Conservation (phyloP, 73 alveolate species). For the Tetrahymena elliotti region DNA sequence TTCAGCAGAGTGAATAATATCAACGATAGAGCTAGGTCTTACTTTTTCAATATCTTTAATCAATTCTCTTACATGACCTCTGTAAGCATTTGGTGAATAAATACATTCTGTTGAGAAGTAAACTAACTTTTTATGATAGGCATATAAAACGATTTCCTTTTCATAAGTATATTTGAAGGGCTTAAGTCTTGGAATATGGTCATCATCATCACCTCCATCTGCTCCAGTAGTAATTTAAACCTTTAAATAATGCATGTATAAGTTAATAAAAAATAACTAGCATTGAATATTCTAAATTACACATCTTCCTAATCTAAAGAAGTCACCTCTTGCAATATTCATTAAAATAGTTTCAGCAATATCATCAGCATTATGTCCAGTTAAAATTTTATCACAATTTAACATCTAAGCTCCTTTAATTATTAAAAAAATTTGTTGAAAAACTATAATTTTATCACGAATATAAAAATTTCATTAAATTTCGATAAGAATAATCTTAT, state of each 20-base stretch:
- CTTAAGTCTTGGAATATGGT: constrained; percentile 80
- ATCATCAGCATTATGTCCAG: constrained; percentile 99
- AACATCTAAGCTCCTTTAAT: constrained; percentile 64
- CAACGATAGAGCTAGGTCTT: constrained; percentile 75
- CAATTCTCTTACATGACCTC: constrained; percentile 95
- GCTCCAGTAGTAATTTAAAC: constrained; percentile 43
- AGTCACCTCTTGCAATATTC: constrained; percentile 94
- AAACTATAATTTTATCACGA: neutral
- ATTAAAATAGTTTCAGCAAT: constrained; percentile 97
- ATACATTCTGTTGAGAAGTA: constrained; percentile 96
- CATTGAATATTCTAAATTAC: neutral
- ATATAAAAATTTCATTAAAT: neutral
- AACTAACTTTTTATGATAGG: constrained; percentile 85
- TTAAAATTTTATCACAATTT: constrained; percentile 79
- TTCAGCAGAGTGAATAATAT: constrained; percentile 93
- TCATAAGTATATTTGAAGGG: constrained; percentile 95
- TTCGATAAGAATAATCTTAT: neutral
- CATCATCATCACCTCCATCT: constrained; percentile 86
- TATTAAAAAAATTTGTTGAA: neutral
- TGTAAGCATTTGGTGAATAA: constrained; percentile 92
- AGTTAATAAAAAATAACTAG: too few species aligned
- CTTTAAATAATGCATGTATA: neutral
- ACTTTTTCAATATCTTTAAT: constrained; percentile 71
- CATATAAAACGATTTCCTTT: constrained; percentile 97
- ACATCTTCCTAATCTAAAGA: constrained; percentile 82